Evolutionary conservation across 768 basidiomycete species (phyloP).

Genomic region (Trametes cinnabarina): DNA sequence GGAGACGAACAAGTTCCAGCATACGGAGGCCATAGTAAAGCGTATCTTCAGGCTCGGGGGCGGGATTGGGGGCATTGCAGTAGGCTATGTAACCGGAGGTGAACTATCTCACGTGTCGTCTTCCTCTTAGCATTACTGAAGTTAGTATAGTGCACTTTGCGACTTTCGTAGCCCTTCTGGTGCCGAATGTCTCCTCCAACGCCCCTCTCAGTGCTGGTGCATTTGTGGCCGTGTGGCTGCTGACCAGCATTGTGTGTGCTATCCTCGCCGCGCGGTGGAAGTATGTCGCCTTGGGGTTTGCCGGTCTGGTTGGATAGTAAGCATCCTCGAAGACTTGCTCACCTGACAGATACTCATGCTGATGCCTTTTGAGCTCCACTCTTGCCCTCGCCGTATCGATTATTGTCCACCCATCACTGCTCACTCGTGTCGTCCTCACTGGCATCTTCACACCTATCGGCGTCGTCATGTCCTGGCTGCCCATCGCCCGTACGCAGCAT

Average conservation of each 20-base stretch:
- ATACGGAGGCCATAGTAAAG: conserved; percentile 29
- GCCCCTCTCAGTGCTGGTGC: conserved; percentile 44
- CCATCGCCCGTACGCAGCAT: conserved; percentile 45
- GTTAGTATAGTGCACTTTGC: conserved; percentile 47
- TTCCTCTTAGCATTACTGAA: not conserved
- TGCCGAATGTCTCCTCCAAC: conserved; percentile 50
- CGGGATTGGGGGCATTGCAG: conserved; percentile 59
- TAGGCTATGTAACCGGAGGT: conserved; percentile 63
- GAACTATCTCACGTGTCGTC: too few species aligned
- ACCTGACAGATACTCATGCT: not conserved
- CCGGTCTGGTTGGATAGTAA: conserved; percentile 58
- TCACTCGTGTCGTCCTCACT: conserved; percentile 45
- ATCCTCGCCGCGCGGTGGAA: conserved; percentile 56
- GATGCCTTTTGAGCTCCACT: conserved; percentile 34
- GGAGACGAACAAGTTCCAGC: conserved; percentile 14
- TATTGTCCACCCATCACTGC: conserved; percentile 52
- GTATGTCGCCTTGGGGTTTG: conserved; percentile 46
- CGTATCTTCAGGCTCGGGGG: conserved; percentile 49
- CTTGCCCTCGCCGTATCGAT: conserved; percentile 52
- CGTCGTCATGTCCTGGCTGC: conserved; percentile 43
- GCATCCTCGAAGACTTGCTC: not conserved
- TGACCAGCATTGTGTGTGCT: conserved; percentile 48
- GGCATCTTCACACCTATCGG: conserved; percentile 39
- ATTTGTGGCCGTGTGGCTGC: conserved; percentile 60
- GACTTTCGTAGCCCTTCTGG: conserved; percentile 58